Conservation (phyloP, 2,329 filamentous ascomycete species). For the Pseudopyricularia javanii region DNA sequence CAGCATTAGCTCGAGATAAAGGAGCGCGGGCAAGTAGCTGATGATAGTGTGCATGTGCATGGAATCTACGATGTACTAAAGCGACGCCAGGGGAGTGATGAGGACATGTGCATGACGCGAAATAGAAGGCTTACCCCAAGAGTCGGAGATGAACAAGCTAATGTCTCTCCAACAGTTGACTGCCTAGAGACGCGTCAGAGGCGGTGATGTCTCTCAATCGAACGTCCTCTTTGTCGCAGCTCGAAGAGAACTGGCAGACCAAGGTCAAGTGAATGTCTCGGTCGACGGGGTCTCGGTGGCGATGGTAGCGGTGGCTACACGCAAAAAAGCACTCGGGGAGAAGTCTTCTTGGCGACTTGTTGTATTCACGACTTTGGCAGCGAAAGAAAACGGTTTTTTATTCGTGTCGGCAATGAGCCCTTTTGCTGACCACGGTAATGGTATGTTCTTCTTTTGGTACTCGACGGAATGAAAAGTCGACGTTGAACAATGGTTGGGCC, state of each 20-base stretch:
- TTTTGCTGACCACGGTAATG: not conserved
- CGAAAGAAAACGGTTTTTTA: not conserved
- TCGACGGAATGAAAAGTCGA: not conserved
- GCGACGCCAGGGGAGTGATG: not conserved
- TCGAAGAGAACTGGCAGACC: not conserved
- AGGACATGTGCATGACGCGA: not conserved
- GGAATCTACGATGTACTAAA: not conserved
- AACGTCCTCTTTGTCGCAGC: not conserved
- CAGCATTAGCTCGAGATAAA: not conserved
- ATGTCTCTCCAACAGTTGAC: conserved; percentile 66
- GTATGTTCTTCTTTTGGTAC: not conserved
- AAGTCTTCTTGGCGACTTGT: conserved; percentile 1
- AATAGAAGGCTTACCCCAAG: not conserved
- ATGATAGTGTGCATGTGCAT: not conserved
- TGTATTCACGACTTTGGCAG: not conserved
- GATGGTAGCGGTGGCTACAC: not conserved
- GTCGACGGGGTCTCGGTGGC: conserved; percentile 1
- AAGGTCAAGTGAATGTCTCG: conserved; percentile 4
- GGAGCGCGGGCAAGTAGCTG: not conserved
- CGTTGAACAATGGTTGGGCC: not conserved
- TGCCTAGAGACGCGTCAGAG: conserved; percentile 18
- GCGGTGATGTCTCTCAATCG: conserved; percentile 5
- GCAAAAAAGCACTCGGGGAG: conserved; percentile 1
- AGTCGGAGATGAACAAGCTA: conserved; percentile 85
- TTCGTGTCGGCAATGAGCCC: not conserved